Evolutionary conservation across 371 early-diverging fungal genomes (phyloP).

Genomic region (Umbelopsis sp.): DNA sequence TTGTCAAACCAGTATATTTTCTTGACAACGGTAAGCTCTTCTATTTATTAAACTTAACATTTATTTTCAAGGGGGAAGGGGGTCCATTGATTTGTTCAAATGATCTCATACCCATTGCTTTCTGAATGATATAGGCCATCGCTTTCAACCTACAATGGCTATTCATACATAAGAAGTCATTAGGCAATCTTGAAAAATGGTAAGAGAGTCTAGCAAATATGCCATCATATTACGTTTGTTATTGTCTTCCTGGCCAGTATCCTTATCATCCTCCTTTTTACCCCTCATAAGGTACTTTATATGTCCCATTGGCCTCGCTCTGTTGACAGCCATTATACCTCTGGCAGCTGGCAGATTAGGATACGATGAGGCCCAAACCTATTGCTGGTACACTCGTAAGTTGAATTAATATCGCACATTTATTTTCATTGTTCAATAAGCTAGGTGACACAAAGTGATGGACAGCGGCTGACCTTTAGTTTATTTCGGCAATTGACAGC

Average conservation of each 20-base stretch:
- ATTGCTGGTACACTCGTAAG: slow-evolving; percentile 35
- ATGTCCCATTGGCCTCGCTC: slow-evolving; percentile 19
- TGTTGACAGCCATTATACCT: slow-evolving; percentile 24
- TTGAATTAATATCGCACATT: neutral
- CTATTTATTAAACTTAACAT: neutral
- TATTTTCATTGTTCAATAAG: neutral
- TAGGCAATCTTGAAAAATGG: slow-evolving; percentile 30
- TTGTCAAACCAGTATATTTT: slow-evolving; percentile 32
- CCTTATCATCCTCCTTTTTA: too few species aligned
- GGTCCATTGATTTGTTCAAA: neutral
- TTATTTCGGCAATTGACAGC: slow-evolving; percentile 12
- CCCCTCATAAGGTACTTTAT: slow-evolving; percentile 25
- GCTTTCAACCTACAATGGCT: slow-evolving; percentile 35
- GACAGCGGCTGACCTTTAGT: neutral
- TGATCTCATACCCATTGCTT: neutral
- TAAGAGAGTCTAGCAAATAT: neutral
- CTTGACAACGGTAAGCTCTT: slow-evolving; percentile 24
- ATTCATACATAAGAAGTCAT: slow-evolving; percentile 24
- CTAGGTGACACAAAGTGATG: neutral
- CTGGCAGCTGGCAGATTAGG: slow-evolving; percentile 23
- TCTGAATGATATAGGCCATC: slow-evolving; percentile 22
- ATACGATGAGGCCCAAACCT: slow-evolving; percentile 26
- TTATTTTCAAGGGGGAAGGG: neutral
- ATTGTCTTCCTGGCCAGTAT: neutral
- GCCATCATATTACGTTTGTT: neutral